Evolutionary conservation across 805 yeast genomes (phyloP).

Genomic region (Candida tallmaniae): DNA sequence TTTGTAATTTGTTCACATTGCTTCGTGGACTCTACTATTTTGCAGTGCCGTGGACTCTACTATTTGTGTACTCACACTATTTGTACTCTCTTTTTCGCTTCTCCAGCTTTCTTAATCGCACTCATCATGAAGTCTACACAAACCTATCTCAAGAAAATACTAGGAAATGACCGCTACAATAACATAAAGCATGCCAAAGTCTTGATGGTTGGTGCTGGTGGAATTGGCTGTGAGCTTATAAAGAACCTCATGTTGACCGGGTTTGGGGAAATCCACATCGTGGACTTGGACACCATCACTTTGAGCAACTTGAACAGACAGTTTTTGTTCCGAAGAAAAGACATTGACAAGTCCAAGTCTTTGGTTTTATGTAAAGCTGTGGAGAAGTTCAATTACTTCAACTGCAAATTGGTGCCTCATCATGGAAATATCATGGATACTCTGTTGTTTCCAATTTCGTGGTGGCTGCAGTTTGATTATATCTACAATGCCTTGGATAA

Average conservation of each 20-base stretch:
- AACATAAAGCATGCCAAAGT: conserved; percentile 46
- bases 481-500: conserved; percentile 94
- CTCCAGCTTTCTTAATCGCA: too few species aligned
- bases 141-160: conserved; percentile 39
- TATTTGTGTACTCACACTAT: too few species aligned
- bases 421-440: conserved; percentile 87
- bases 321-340: conserved; percentile 82
- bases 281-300: conserved; percentile 95
- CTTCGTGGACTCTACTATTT: too few species aligned
- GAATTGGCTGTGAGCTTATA: conserved; percentile 89
- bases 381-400: conserved; percentile 55
- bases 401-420: conserved; percentile 65
- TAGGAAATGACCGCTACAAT: conserved; percentile 33
- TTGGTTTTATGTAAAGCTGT: conserved; percentile 83
- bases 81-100: too few species aligned
- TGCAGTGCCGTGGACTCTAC: too few species aligned
- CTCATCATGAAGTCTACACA: conserved; percentile 42
- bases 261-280: conserved; percentile 81
- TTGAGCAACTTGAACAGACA: conserved; percentile 90
- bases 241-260: conserved; percentile 77
- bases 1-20: too few species aligned
- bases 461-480: conserved; percentile 70
- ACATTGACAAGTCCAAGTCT: conserved; percentile 85
- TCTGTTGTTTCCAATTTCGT: conserved; percentile 59
- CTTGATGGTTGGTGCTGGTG: conserved; percentile 91